Evolutionary conservation across 306 rosid species (phyloP).

Genomic region (Quercus aquifolioides): DNA sequence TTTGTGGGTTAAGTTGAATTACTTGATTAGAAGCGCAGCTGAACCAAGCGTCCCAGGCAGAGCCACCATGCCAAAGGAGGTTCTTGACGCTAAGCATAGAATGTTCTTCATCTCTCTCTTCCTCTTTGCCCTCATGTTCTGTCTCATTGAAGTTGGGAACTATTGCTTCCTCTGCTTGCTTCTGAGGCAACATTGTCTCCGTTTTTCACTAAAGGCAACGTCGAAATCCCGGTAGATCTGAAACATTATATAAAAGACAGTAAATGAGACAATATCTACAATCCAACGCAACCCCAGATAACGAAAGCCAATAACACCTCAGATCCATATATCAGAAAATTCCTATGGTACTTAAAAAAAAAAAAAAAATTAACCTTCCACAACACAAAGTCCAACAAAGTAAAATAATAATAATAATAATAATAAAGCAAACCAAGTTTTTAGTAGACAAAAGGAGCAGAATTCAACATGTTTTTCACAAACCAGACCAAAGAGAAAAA

Average conservation of each 20-base stretch:
- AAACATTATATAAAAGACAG: constrained; percentile 35
- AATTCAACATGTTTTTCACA: constrained; percentile 11
- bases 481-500: constrained; percentile 3
- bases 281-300: constrained; percentile 48
- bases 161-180: constrained; percentile 90
- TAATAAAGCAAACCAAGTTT: neutral
- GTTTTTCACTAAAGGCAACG: constrained; percentile 22
- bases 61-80: constrained; percentile 96
- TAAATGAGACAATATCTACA: constrained; percentile 46
- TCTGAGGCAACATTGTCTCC: constrained; percentile 73
- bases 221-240: constrained; percentile 56
- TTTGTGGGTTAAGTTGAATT: neutral
- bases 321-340: constrained; percentile 44
- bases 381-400: constrained; percentile 1
- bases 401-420: neutral
- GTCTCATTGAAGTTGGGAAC: constrained; percentile 61
- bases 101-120: constrained; percentile 30
- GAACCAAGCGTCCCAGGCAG: constrained; percentile 99
- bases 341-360: neutral
- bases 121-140: constrained; percentile 48
- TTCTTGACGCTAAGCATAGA: constrained; percentile 56
- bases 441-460: neutral
- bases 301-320: constrained; percentile 47
- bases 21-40: constrained; percentile 99
- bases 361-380: neutral